Percentiles rank a stretch among this genome's conserved stretches.
Evolutionary conservation across 805 yeast species (phyloP).

Genomic region (Yamadazyma sp.): DNA sequence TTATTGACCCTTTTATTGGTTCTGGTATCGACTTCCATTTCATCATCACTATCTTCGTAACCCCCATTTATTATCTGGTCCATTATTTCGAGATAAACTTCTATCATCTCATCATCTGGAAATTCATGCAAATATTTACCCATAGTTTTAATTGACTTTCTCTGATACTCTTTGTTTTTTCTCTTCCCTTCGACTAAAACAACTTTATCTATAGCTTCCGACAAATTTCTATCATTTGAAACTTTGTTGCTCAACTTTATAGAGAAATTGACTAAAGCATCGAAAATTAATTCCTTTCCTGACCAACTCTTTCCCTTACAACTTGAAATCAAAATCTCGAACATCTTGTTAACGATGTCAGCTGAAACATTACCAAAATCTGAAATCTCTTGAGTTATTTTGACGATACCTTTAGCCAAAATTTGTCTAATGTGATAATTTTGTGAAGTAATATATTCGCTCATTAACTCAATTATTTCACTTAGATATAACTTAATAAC

Average conservation of each 20-base stretch:
- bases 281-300: conserved; percentile 77
- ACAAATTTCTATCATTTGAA: conserved; percentile 18
- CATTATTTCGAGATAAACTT: conserved; percentile 36
- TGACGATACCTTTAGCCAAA: conserved; percentile 65
- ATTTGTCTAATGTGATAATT: conserved; percentile 65
- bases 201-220: conserved; percentile 38
- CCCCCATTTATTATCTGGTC: conserved; percentile 34
- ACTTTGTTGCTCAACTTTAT: conserved; percentile 42
- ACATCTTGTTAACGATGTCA: conserved; percentile 27
- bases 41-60: conserved; percentile 30
- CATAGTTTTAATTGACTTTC: conserved; percentile 48
- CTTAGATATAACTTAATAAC: conserved; percentile 64
- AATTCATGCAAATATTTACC: conserved; percentile 48
- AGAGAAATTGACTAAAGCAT: conserved; percentile 62
- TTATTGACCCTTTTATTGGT: conserved; percentile 11
- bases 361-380: conserved; percentile 23
- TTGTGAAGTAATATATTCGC: conserved; percentile 49
- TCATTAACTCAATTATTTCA: conserved; percentile 61
- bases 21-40: conserved; percentile 17
- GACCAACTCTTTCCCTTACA: conserved; percentile 79
- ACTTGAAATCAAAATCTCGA: conserved; percentile 55
- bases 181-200: conserved; percentile 62
- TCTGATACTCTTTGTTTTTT: conserved; percentile 62
- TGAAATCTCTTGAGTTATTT: conserved; percentile 44
- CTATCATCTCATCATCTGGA: conserved; percentile 32